Evolutionary conservation across 2,329 filamentous ascomycete species (phyloP).

Genomic region (Lasiodiplodia gonubiensis): DNA sequence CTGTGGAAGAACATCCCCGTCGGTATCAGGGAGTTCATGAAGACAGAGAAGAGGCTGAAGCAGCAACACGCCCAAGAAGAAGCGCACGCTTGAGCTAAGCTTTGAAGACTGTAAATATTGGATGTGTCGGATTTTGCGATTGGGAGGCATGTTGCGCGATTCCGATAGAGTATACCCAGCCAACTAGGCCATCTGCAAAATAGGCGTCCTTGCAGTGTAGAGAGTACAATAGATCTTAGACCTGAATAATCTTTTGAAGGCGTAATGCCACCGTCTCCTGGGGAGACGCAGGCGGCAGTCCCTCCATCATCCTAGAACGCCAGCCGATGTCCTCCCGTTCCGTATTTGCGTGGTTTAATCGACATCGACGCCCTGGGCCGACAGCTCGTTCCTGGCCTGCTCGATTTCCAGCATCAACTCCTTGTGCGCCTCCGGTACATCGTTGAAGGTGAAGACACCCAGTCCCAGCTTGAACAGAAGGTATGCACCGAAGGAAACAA

Average conservation of each 20-base stretch:
- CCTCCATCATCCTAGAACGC: slow-evolving; percentile 6
- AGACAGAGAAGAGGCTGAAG: slow-evolving; percentile 88
- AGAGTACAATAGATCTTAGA: slow-evolving; percentile 15
- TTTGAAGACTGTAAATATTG: background rate
- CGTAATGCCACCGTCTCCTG: background rate
- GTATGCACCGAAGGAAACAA: slow-evolving; percentile 90
- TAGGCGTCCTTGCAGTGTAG: slow-evolving; percentile 12
- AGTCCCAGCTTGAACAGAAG: slow-evolving; percentile 90
- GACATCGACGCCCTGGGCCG: slow-evolving; percentile 75
- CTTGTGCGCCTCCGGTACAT: slow-evolving; percentile 87
- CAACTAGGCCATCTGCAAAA: background rate
- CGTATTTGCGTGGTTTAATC: slow-evolving; percentile 58
- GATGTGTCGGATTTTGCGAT: slow-evolving; percentile 1
- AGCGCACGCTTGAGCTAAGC: slow-evolving; percentile 35
- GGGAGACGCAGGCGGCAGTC: background rate
- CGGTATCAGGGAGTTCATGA: slow-evolving; percentile 96
- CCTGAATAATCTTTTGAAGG: background rate
- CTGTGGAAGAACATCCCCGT: slow-evolving; percentile 84
- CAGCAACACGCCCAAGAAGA: slow-evolving; percentile 69
- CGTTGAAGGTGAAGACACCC: slow-evolving; percentile 95
- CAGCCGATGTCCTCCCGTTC: background rate
- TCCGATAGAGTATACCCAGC: slow-evolving; percentile 21
- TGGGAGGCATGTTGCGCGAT: slow-evolving; percentile 2
- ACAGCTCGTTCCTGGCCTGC: slow-evolving; percentile 74
- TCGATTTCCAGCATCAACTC: slow-evolving; percentile 88